These are phyloP conservation scores for Eragrostis tef DNA, from an alignment of 202 grass and related monocot genomes.

Conservation along the genomic window DNA sequence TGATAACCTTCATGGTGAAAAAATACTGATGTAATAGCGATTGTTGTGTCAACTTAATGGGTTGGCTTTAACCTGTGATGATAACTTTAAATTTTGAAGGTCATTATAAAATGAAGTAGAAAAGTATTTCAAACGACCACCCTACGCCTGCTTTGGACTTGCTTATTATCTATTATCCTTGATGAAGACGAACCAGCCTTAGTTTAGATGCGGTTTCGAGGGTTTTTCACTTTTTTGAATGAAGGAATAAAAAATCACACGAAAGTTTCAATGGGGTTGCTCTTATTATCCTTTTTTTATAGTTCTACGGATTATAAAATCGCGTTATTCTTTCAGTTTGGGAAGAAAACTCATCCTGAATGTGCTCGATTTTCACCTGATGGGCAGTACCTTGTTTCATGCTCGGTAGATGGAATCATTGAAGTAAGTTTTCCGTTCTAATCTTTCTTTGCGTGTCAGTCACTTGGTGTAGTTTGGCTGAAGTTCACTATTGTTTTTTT, in stretches of 20 bases:
- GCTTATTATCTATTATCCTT: slow-evolving; percentile 16
- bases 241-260: slow-evolving; percentile 16
- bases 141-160: slow-evolving; percentile 1
- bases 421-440: slow-evolving; percentile 67
- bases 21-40: background rate
- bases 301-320: slow-evolving; percentile 31
- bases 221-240: slow-evolving; percentile 35
- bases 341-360: slow-evolving; percentile 98
- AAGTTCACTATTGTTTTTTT: slow-evolving; percentile 41
- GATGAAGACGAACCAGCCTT: slow-evolving; percentile 29
- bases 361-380: slow-evolving; percentile 97
- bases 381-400: slow-evolving; percentile 98
- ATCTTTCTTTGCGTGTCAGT: slow-evolving; percentile 34
- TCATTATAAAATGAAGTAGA: slow-evolving; percentile 4
- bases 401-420: slow-evolving; percentile 95
- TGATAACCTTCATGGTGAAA: background rate
- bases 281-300: background rate
- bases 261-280: slow-evolving; percentile 2
- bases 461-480: slow-evolving; percentile 17
- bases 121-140: background rate
- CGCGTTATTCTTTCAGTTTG: slow-evolving; percentile 64
- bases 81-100: slow-evolving; percentile 4
- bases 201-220: slow-evolving; percentile 28
- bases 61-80: slow-evolving; percentile 20
- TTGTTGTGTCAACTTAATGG: slow-evolving; percentile 6